A percentile compares a stretch with the other conserved stretches of the same genome.
Conservation (phyloP, 805 yeast genomes). For the Lipomyces spencermartinsiae region DNA sequence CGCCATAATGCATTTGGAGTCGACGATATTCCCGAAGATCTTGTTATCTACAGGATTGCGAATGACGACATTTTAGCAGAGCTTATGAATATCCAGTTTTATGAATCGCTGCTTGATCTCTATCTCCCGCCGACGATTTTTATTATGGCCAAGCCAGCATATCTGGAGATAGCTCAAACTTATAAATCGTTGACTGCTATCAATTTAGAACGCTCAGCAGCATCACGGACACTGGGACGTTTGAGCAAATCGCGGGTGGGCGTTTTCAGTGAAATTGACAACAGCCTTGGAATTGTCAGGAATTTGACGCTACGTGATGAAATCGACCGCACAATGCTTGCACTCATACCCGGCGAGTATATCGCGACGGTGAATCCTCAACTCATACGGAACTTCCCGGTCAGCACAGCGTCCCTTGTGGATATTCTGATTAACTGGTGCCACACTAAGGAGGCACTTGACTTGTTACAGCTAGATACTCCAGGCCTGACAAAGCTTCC, state of each 20-base stretch:
- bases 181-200: slow-evolving; percentile 11
- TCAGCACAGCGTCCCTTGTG: slow-evolving; percentile 18
- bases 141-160: slow-evolving; percentile 15
- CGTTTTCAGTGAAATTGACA: slow-evolving; percentile 22
- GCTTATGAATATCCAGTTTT: slow-evolving; percentile 30
- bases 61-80: slow-evolving; percentile 28
- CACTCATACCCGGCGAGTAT: slow-evolving; percentile 27
- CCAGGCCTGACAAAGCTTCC: slow-evolving; percentile 28
- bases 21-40: slow-evolving; percentile 23
- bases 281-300: slow-evolving; percentile 8
- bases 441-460: slow-evolving; percentile 16
- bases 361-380: slow-evolving; percentile 23
- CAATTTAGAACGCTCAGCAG: slow-evolving; percentile 24
- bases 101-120: slow-evolving; percentile 26
- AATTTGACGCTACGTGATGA: slow-evolving; percentile 30
- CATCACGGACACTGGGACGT: slow-evolving; percentile 27
- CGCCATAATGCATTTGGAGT: slow-evolving; percentile 20
- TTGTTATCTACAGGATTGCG: slow-evolving; percentile 15
- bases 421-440: slow-evolving; percentile 23
- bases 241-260: slow-evolving; percentile 23
- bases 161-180: slow-evolving; percentile 19
- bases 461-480: slow-evolving; percentile 20
- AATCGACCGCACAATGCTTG: slow-evolving; percentile 20
- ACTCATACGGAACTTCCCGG: slow-evolving; percentile 23
- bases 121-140: slow-evolving; percentile 31